Conservation (phyloP, 768 basidiomycete genomes). For the Megacollybia marginata region DNA sequence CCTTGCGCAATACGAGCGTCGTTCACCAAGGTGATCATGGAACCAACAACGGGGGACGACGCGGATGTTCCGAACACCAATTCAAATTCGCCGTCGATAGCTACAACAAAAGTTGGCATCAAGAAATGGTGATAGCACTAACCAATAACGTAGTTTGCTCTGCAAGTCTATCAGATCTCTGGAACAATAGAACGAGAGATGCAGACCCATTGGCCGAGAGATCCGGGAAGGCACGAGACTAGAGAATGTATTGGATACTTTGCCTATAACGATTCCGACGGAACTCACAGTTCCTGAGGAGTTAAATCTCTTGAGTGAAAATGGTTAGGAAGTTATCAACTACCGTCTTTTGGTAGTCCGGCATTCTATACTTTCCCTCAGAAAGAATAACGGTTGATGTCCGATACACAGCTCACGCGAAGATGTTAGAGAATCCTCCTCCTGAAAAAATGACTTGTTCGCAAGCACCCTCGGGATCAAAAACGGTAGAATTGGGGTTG, state of each 20-base stretch:
- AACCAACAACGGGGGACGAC: constrained; percentile 39
- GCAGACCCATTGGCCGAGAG: constrained; percentile 40
- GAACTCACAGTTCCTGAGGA: constrained; percentile 24
- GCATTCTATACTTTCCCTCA: constrained; percentile 13
- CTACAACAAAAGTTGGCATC: constrained; percentile 4
- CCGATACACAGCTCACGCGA: constrained; percentile 18
- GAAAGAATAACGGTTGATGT: background rate
- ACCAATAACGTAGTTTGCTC: constrained; percentile 35
- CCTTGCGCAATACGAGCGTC: constrained; percentile 37
- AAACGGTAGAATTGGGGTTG: constrained; percentile 33
- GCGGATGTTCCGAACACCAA: constrained; percentile 45
- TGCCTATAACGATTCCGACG: no score
- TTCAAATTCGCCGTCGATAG: constrained; percentile 30
- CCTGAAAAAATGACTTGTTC: constrained; percentile 39
- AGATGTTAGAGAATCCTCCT: constrained; percentile 44
- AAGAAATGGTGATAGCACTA: constrained; percentile 2
- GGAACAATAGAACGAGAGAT: background rate
- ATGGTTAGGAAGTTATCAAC: constrained; percentile 31
- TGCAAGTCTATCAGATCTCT: constrained; percentile 4
- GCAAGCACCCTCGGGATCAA: constrained; percentile 38
- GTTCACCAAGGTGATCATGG: constrained; percentile 44
- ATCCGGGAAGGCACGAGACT: constrained; percentile 45
- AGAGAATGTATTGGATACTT: background rate
- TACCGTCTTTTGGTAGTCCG: constrained; percentile 35
- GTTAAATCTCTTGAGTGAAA: constrained; percentile 31